phyloP scores from a whole-genome alignment of 306 rosid species.

The Acacia melanoxylon region DNA sequence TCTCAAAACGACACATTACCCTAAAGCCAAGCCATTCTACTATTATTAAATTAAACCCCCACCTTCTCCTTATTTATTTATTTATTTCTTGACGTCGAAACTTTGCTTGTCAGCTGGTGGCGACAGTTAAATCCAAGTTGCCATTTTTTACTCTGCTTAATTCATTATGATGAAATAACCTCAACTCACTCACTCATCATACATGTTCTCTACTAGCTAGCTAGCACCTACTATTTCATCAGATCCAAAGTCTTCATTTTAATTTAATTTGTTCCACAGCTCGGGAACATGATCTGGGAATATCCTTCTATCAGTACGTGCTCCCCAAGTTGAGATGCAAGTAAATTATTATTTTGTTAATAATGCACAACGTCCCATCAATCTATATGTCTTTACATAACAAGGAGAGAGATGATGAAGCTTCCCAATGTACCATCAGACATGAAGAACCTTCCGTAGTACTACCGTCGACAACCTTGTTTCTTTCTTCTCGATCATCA shows the following conservation, averaged over 20 bases:
- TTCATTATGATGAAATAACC: background rate
- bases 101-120: constrained; percentile 56
- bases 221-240: background rate
- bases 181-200: background rate
- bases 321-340: background rate
- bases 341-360: background rate
- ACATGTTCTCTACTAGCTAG: background rate
- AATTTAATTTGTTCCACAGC: background rate
- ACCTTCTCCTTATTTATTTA: background rate
- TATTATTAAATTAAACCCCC: background rate
- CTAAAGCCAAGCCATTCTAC: constrained; percentile 13
- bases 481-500: too few relatives aligned
- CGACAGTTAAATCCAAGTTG: background rate
- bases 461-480: background rate
- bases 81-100: constrained; percentile 34
- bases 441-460: background rate
- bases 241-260: background rate
- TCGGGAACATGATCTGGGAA: background rate
- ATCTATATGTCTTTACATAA: too few relatives aligned
- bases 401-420: background rate
- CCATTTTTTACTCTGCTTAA: background rate
- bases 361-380: background rate
- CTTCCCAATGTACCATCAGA: background rate
- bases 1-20: constrained; percentile 62
- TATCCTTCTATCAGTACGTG: background rate